Conservation (phyloP, 2,329 filamentous ascomycete genomes). For the Aureobasidium sp. region DNA sequence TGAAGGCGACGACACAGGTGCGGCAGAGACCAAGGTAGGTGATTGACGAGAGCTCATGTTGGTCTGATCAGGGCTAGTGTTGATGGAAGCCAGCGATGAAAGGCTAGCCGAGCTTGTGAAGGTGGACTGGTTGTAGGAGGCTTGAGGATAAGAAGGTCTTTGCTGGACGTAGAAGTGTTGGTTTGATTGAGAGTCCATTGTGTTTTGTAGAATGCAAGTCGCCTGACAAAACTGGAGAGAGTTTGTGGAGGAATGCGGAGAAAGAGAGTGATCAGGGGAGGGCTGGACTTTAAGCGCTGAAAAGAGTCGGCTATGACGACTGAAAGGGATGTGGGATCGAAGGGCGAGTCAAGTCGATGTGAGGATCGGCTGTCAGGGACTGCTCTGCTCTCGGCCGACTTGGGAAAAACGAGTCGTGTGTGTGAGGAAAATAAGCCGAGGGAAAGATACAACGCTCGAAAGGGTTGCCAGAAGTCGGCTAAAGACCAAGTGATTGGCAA, state of each 20-base stretch:
- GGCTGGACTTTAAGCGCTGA: constrained; percentile 7
- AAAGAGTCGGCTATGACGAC: constrained; percentile 9
- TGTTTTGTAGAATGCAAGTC: background rate
- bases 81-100: constrained; percentile 30
- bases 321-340: background rate
- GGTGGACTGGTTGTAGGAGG: constrained; percentile 26
- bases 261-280: constrained; percentile 1
- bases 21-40: constrained; percentile 29
- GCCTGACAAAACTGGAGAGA: constrained; percentile 7
- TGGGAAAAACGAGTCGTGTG: constrained; percentile 9
- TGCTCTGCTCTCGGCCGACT: constrained; percentile 3
- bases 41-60: constrained; percentile 25
- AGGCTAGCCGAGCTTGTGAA: constrained; percentile 39
- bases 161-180: constrained; percentile 17
- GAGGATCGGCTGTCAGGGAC: constrained; percentile 2
- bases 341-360: background rate
- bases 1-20: constrained; percentile 28
- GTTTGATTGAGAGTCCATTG: constrained; percentile 13
- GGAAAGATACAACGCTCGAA: background rate
- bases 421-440: constrained; percentile 5
- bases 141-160: constrained; percentile 32
- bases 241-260: constrained; percentile 15
- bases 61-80: constrained; percentile 19
- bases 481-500: constrained; percentile 1
- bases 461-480: background rate